A percentile compares a stretch with the other conserved stretches of the same genome.
Conservation (phyloP, 2,329 filamentous ascomycete genomes). For the Didymella pinodella region DNA sequence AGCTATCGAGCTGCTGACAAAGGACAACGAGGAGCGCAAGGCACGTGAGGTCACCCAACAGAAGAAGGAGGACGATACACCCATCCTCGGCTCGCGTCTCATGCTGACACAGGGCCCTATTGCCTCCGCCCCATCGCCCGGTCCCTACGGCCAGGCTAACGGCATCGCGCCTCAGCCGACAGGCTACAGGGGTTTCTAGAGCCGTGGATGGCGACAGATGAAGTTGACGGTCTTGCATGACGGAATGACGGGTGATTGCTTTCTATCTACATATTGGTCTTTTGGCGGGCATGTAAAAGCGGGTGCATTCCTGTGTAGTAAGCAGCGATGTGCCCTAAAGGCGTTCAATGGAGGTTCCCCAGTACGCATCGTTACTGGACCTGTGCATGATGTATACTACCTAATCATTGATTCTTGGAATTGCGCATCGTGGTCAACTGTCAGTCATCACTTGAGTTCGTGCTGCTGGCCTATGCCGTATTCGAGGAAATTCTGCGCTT, state of each 20-base stretch:
- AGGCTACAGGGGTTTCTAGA: conserved; percentile 56
- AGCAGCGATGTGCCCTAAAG: conserved; percentile 40
- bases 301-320: conserved; percentile 26
- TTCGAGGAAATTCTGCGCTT: too few relatives aligned
- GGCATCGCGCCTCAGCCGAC: conserved; percentile 90
- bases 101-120: conserved; percentile 94
- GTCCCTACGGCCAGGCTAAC: conserved; percentile 80
- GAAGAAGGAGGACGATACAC: conserved; percentile 91
- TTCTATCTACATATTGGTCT: conserved; percentile 40
- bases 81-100: conserved; percentile 87
- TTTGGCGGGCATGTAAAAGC: conserved; percentile 39
- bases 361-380: conserved; percentile 28
- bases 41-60: conserved; percentile 73
- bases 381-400: conserved; percentile 40
- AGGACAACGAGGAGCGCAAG: conserved; percentile 96
- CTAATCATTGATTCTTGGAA: conserved; percentile 24
- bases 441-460: neutral
- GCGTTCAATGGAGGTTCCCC: conserved; percentile 37
- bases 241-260: conserved; percentile 13
- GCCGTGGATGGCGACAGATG: neutral
- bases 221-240: conserved; percentile 18
- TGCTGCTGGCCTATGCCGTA: neutral
- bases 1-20: conserved; percentile 83
- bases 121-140: conserved; percentile 65
- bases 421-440: neutral